Percentiles rank a stretch among this genome's conserved stretches.
Conservation (phyloP, 805 yeast species). For the Spathaspora gorwiae region DNA sequence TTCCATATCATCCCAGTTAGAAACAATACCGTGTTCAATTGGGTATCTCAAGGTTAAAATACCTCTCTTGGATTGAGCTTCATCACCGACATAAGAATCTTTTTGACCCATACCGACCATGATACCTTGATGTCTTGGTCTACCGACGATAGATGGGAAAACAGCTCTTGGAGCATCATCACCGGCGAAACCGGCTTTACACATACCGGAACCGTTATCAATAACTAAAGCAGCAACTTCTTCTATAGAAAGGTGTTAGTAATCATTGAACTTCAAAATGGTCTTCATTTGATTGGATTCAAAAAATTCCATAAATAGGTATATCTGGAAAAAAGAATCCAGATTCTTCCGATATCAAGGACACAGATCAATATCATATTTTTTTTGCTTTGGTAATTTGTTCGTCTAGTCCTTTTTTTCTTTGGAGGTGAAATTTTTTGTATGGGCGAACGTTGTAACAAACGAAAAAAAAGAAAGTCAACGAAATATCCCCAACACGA, state of each 20-base stretch:
- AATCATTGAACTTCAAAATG: too few species aligned
- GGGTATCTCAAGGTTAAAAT: constrained; percentile 97
- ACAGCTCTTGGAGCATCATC: constrained; percentile 99
- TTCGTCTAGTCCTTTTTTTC: too few species aligned
- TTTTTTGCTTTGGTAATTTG: too few species aligned
- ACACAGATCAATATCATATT: too few species aligned
- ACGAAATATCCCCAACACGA: too few species aligned
- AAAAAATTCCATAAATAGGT: too few species aligned
- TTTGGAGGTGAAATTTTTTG: too few species aligned
- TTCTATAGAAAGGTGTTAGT: constrained; percentile 28
- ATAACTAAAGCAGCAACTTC: constrained; percentile 69
- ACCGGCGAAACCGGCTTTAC: constrained; percentile 99
- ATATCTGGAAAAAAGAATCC: too few species aligned
- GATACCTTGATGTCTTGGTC: constrained; percentile 99
- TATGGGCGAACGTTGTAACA: too few species aligned
- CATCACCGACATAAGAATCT: constrained; percentile 99
- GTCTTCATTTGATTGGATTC: too few species aligned
- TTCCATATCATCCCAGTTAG: constrained; percentile 99
- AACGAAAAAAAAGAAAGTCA: too few species aligned
- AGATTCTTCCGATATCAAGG: too few species aligned
- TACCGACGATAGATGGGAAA: constrained; percentile 99
- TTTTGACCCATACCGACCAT: constrained; percentile 99
- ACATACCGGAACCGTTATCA: constrained; percentile 99
- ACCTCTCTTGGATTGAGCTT: constrained; percentile 99
- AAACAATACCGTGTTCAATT: constrained; percentile 99